Evolutionary conservation across 768 basidiomycete genomes (phyloP).

Genomic region (Podaxis carcinomalis): DNA sequence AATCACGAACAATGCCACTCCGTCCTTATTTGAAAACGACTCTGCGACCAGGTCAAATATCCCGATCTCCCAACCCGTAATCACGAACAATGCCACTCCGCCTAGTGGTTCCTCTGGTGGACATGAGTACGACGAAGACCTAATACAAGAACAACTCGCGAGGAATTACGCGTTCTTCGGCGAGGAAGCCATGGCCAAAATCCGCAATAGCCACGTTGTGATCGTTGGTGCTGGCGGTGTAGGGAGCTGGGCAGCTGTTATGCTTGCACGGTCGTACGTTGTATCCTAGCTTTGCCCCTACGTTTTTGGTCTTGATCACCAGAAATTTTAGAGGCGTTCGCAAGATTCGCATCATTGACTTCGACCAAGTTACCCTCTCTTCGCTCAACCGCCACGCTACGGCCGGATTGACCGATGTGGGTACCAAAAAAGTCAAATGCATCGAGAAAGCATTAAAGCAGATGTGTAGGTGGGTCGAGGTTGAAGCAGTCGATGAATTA

Average conservation of each 20-base stretch:
- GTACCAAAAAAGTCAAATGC: conserved; percentile 85
- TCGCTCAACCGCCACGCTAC: conserved; percentile 95
- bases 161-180: conserved; percentile 95
- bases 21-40: conserved; percentile 37
- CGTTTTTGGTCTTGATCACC: not conserved
- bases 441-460: conserved; percentile 64
- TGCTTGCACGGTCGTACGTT: conserved; percentile 86
- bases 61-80: not conserved
- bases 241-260: conserved; percentile 92
- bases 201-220: conserved; percentile 74
- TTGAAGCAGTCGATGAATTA: conserved; percentile 79
- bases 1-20: not conserved
- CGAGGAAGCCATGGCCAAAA: conserved; percentile 77
- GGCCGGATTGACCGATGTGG: conserved; percentile 85
- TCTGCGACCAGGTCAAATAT: conserved; percentile 13
- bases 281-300: not conserved
- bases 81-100: not conserved
- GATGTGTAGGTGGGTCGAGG: conserved; percentile 82
- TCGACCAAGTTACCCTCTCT: conserved; percentile 93
- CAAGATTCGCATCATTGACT: conserved; percentile 81
- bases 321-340: conserved; percentile 55
- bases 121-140: conserved; percentile 62
- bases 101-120: conserved; percentile 1
- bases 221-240: conserved; percentile 96
- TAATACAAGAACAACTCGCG: conserved; percentile 87